These are phyloP conservation scores for Zygoascus ofunaensis DNA, from an alignment of 805 yeast species.

Conservation along the genomic window DNA sequence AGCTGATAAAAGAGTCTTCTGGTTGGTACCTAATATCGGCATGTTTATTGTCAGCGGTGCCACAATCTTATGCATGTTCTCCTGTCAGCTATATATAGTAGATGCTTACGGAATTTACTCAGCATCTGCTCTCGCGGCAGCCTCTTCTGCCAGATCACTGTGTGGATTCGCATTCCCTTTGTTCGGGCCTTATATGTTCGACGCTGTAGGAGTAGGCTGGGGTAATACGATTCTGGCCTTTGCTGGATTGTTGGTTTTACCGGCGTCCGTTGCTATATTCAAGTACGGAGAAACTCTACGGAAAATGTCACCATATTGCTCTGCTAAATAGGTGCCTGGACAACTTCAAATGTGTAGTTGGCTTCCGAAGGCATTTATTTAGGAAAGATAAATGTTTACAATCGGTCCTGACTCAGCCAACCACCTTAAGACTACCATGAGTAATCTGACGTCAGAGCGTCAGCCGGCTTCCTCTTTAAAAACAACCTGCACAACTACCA, in stretches of 20 bases:
- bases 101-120: conserved; percentile 61
- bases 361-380: no score
- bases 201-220: conserved; percentile 55
- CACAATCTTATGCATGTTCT: conserved; percentile 50
- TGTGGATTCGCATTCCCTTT: conserved; percentile 65
- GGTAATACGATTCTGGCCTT: conserved; percentile 55
- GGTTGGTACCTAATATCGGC: conserved; percentile 60
- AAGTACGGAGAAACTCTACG: conserved; percentile 47
- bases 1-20: conserved; percentile 44
- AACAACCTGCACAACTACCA: no score
- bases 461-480: no score
- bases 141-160: conserved; percentile 52
- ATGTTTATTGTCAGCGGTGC: conserved; percentile 50
- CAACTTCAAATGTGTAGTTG: no score
- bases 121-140: conserved; percentile 59
- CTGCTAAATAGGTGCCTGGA: background rate
- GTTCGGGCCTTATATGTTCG: conserved; percentile 51
- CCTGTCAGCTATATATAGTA: conserved; percentile 55
- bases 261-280: conserved; percentile 48
- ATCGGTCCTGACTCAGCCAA: no score
- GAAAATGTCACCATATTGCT: conserved; percentile 34
- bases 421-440: no score
- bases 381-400: no score
- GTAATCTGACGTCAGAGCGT: no score
- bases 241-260: conserved; percentile 44